Evolutionary conservation across 2,329 filamentous ascomycete species (phyloP), one percentile per base, ranked within the genome.

Genomic region (Trichoderma lentiforme): DNA sequence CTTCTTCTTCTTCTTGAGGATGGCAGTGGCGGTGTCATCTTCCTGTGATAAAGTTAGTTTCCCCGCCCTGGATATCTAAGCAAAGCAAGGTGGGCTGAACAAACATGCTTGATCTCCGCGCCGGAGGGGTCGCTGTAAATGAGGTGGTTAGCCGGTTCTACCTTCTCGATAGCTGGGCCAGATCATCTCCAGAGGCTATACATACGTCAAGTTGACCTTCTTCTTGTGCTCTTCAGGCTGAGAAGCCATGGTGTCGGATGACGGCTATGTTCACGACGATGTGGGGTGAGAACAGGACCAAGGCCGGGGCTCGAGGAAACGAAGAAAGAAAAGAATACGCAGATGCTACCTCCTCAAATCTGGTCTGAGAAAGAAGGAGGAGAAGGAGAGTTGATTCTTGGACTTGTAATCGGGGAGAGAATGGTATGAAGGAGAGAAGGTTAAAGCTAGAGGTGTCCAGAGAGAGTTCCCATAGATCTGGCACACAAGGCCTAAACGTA

Each of bases 1-100:
- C 93, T 99, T 99, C 95, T 99, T 99, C 92, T 99, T 99, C 90
- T 98, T 98, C 88, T 98, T 98, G 80, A 99, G 90, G 79, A 99
- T 99, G 77, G 96, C 96, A 60, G 96, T 99, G 68, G 96, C 90
- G 74, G 92, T 94, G 81, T 97, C 96, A 82, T 98, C 93, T 79
- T 94, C 91, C 91, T 97, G 79, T 73, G 75, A 58, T 56, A 36
- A 73, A 83, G 80, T 78, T 77, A 64, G 76, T 73, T 77, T 73
- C 68, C 68, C 62, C 68, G 39, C 69, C 72, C 75, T 73, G 68
- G 57, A 15, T 68, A 43, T 72, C 61, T 72, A 70, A 70, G 71
- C 65, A 65, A 53, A 43, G 39, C 39, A n/a, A 60, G 51, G 63
- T 58, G 61, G 75, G 75, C 75, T 74, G 68, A 36, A 84, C 89